phyloP scores from a whole-genome alignment of 345 rosid species.

The Toxicodendron radicans region DNA sequence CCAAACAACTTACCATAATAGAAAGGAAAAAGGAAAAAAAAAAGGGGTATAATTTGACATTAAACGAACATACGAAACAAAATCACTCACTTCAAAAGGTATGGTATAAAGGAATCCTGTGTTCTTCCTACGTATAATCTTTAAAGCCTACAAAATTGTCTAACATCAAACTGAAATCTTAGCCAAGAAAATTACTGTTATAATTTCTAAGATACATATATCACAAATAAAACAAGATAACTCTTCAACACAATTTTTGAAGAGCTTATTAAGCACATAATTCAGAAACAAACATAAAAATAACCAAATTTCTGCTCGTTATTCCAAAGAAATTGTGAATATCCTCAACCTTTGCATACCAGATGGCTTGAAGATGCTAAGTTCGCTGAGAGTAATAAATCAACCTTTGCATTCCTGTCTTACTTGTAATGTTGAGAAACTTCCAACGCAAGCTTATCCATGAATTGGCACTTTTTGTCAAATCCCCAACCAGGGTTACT shows the following conservation, averaged over 20 bases:
- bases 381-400: neutral
- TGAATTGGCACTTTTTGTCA: conserved; percentile 84
- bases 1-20: no score
- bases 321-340: neutral
- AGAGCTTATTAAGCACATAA: conserved; percentile 5
- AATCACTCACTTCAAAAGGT: no score
- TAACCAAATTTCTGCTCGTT: conserved; percentile 4
- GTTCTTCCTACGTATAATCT: no score
- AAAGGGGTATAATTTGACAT: no score
- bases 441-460: conserved; percentile 81
- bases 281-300: neutral
- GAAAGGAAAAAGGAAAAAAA: no score
- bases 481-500: conserved; percentile 97
- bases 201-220: conserved; percentile 5
- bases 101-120: no score
- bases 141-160: no score
- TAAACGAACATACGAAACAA: no score
- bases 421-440: conserved; percentile 65
- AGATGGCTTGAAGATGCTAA: neutral
- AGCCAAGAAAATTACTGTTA: no score
- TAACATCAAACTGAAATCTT: no score
- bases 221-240: neutral
- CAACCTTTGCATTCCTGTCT: conserved; percentile 8
- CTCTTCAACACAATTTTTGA: neutral
- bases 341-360: neutral